Percentiles rank a stretch among this genome's conserved stretches.
Evolutionary conservation across 768 basidiomycete genomes (phyloP).

Genomic region (Mycena leptocephala): DNA sequence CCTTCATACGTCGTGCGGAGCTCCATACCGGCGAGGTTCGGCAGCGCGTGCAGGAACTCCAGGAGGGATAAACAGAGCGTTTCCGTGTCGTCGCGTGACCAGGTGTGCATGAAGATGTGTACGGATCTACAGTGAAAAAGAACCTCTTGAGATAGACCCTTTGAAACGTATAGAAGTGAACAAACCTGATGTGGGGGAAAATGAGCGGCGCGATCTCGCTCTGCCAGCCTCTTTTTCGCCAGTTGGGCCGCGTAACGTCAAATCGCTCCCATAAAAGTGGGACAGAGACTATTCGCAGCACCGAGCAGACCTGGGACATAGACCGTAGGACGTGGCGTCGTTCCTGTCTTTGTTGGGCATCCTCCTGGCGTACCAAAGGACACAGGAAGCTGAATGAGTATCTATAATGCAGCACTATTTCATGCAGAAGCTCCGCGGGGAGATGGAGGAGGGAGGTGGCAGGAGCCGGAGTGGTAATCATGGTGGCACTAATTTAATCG

Average conservation of each 20-base stretch:
- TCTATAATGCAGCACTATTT: not conserved
- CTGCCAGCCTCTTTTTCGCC: not conserved
- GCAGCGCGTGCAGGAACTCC: not conserved
- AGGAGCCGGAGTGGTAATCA: too few species aligned
- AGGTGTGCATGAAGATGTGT: not conserved
- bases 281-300: not conserved
- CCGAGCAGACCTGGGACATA: not conserved
- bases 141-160: not conserved
- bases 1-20: not conserved
- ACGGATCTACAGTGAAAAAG: not conserved
- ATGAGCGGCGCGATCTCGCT: not conserved
- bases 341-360: not conserved
- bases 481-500: too few species aligned
- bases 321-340: not conserved
- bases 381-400: not conserved
- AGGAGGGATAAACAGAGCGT: slow-evolving; percentile 3
- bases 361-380: not conserved
- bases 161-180: not conserved
- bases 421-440: slow-evolving; percentile 1
- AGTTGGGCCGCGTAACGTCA: not conserved
- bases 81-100: not conserved
- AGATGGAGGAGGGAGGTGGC: not conserved
- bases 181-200: not conserved
- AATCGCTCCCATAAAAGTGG: slow-evolving; percentile 1
- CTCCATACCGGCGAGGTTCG: slow-evolving; percentile 2